Base-by-base conservation (phyloP, 2,329 filamentous ascomycete species). In the Alternaria arbusti region DNA sequence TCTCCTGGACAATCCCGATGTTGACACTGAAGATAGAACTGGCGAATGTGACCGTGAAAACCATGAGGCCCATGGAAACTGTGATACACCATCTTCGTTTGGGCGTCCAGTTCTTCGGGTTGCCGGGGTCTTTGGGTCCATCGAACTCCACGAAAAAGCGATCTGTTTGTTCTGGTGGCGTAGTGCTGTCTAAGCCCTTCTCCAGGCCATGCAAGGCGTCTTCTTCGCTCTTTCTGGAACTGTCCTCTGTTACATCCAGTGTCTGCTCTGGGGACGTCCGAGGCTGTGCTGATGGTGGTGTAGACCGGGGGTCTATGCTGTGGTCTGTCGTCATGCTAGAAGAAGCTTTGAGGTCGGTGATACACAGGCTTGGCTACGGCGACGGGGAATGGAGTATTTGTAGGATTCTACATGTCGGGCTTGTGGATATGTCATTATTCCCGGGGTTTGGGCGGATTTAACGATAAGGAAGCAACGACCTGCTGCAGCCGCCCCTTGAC, bases 21-120 rank as follows among this genome's bases (percentile, higher is more conserved):
- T 87, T 89, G 0, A 88, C 83, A 11, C 89, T 87, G 74, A 89
- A 91, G 70, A 86, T 81, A 6, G 83, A 83, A 69, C 83, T 85
- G 4, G 84, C 82, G 73, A 84, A 86, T 1, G 85, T 86, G 26
- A 76, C 74, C 5, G 71, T 74, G 54, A 79, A 78, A 0, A 76
- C 74, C 46, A 77, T 60, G 12, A 81, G 77, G 36, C 72, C 84
- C 88, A 90, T 89, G 3, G 88, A 89, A 5, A 86, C 86, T 0
- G 90, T 93, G 0, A 90, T 92, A 4, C 84, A 70, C 47, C 88
- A 82, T 80, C 93, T 93, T 75, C 92, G 92, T 69, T 80, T 81
- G 43, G 85, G 85, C 0, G 86, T 83, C 91, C 91, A 94, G 74
- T 93, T 93, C 57, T 90, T 72, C 0, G 91, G 91, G 13, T 86